Percentiles rank a stretch among this genome's conserved stretches.
phyloP scores from a whole-genome alignment of 331 rosid species.

The Malus hybrid region DNA sequence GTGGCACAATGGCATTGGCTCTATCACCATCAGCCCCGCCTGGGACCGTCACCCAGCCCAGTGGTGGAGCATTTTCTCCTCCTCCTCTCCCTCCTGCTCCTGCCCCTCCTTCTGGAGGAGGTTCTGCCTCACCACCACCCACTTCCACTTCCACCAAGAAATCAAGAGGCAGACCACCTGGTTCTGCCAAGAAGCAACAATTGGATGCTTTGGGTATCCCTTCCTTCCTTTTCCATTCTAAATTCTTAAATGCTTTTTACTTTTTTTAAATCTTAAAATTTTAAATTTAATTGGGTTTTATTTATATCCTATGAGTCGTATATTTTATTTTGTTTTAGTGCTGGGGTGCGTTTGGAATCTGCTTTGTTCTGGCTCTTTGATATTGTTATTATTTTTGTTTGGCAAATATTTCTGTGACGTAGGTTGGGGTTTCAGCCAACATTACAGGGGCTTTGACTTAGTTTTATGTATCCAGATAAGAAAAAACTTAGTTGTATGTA shows the following conservation, averaged over 20 bases:
- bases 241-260: background rate
- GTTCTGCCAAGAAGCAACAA: constrained; percentile 40
- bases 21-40: constrained; percentile 17
- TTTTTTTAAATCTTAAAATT: background rate
- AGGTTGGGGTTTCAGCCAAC: background rate
- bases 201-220: constrained; percentile 33
- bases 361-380: background rate
- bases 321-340: background rate
- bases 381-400: background rate
- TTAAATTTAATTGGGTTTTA: background rate
- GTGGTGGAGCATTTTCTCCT: constrained; percentile 26
- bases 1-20: constrained; percentile 41
- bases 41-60: constrained; percentile 15
- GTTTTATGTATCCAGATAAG: too few relatives aligned
- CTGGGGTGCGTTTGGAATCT: too few relatives aligned
- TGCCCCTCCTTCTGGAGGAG: constrained; percentile 17
- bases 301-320: background rate
- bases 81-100: constrained; percentile 24
- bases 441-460: background rate
- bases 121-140: constrained; percentile 19
- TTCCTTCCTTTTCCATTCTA: background rate
- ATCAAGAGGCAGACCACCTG: constrained; percentile 4
- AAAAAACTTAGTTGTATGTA: too few relatives aligned
- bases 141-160: constrained; percentile 32
- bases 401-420: background rate